A percentile compares a stretch with the other conserved stretches of the same genome.
These are phyloP conservation scores for Tephrocybe sp. DNA, from an alignment of 768 basidiomycete genomes.

Conservation along the genomic window DNA sequence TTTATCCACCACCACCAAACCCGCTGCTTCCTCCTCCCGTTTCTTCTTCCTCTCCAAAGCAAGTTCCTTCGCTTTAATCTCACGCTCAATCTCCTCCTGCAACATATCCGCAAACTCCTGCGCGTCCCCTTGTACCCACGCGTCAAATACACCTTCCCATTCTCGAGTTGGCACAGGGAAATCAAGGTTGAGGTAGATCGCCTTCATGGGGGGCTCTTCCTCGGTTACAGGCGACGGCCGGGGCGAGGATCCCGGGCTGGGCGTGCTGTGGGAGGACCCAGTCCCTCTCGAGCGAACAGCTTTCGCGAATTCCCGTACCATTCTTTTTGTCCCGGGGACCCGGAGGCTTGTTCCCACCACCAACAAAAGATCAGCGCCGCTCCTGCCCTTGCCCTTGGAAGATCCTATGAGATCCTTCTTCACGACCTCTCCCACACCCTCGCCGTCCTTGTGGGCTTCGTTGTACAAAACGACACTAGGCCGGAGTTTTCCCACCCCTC, in stretches of 20 bases:
- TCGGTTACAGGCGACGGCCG: constrained; percentile 43
- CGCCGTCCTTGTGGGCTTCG: constrained; percentile 84
- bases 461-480: constrained; percentile 92
- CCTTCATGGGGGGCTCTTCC: constrained; percentile 56
- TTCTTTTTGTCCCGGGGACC: constrained; percentile 89
- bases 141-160: constrained; percentile 90
- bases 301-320: constrained; percentile 87
- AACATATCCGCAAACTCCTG: constrained; percentile 73
- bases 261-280: constrained; percentile 30
- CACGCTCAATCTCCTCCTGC: constrained; percentile 56
- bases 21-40: constrained; percentile 48
- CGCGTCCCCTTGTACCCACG: constrained; percentile 87
- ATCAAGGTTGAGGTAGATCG: constrained; percentile 84
- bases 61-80: constrained; percentile 52
- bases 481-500: constrained; percentile 78
- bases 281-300: constrained; percentile 59
- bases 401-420: constrained; percentile 75
- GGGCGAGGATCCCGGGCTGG: constrained; percentile 51
- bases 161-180: constrained; percentile 83
- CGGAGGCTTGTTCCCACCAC: constrained; percentile 90
- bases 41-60: constrained; percentile 56
- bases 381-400: constrained; percentile 63
- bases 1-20: constrained; percentile 11
- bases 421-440: constrained; percentile 85
- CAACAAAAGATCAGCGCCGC: constrained; percentile 78